Evolutionary conservation across 179 eudicot species (phyloP).

Genomic region (Vitellaria paradoxa): DNA sequence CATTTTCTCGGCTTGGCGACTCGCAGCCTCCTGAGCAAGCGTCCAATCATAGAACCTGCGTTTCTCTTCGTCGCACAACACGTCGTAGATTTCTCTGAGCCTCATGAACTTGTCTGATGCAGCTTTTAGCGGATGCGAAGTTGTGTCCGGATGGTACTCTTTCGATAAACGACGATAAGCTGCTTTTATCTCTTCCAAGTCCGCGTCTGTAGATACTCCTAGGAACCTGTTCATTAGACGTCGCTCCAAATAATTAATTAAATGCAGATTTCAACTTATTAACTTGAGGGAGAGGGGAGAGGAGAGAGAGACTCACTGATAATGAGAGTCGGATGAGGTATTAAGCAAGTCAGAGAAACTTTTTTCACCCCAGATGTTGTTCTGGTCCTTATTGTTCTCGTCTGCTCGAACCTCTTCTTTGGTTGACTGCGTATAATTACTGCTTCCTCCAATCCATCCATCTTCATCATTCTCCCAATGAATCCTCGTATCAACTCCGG

Average conservation of each 20-base stretch:
- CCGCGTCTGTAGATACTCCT: slow-evolving; percentile 70
- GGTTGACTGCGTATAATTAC: too few species aligned
- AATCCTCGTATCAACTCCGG: slow-evolving; percentile 76
- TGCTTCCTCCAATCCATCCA: slow-evolving; percentile 73
- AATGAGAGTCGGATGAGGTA: slow-evolving; percentile 65
- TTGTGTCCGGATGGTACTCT: slow-evolving; percentile 91
- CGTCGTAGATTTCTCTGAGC: slow-evolving; percentile 63
- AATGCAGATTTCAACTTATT: too few species aligned
- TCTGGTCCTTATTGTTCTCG: neutral
- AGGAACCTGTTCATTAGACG: slow-evolving; percentile 54
- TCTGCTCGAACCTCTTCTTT: too few species aligned
- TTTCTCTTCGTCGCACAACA: slow-evolving; percentile 55
- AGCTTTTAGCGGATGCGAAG: slow-evolving; percentile 68
- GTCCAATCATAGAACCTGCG: slow-evolving; percentile 84
- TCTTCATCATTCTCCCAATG: slow-evolving; percentile 88
- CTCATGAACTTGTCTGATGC: slow-evolving; percentile 89
- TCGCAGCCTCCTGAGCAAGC: slow-evolving; percentile 76
- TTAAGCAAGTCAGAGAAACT: slow-evolving; percentile 59
- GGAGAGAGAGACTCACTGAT: slow-evolving; percentile 46
- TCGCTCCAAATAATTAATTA: too few species aligned
- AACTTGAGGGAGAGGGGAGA: neutral
- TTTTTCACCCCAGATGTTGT: slow-evolving; percentile 37
- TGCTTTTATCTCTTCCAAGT: slow-evolving; percentile 74
- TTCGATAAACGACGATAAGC: slow-evolving; percentile 72
- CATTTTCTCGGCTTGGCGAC: slow-evolving; percentile 71